phyloP scores from a whole-genome alignment of 495 filamentous ascomycete species.

The Aspergillus bertholletiae region DNA sequence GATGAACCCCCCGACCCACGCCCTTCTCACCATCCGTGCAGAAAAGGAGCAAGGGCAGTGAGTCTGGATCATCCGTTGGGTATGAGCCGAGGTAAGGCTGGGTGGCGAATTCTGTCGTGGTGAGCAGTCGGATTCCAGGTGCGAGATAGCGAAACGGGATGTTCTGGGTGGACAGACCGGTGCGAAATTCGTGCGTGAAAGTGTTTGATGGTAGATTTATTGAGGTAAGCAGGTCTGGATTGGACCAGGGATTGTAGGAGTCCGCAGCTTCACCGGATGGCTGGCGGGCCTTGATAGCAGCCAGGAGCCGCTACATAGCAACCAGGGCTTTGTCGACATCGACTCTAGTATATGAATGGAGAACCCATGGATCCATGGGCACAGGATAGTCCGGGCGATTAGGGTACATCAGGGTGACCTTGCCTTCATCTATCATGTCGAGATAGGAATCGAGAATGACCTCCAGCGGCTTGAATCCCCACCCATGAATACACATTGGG shows the following conservation, averaged over 20 bases:
- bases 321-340: no score
- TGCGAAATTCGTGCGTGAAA: background rate
- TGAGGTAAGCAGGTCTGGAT: background rate
- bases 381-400: no score
- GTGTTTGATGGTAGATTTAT: background rate
- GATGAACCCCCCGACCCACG: no score
- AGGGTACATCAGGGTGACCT: no score
- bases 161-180: background rate
- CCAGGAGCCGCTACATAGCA: background rate
- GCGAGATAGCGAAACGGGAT: conserved; percentile 2
- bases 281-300: background rate
- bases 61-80: background rate
- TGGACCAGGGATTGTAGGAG: background rate
- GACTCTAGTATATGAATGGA: no score
- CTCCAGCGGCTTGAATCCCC: conserved; percentile 15
- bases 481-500: background rate
- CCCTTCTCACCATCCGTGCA: background rate
- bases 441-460: conserved; percentile 14
- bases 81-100: background rate
- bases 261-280: no score
- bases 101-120: background rate
- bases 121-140: background rate
- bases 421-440: conserved; percentile 11
- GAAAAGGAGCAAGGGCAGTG: background rate
- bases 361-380: no score